Evolutionary conservation across 306 rosid genomes (phyloP), one percentile per base, ranked within the genome.

Genomic region (Psophocarpus tetragonolobus): DNA sequence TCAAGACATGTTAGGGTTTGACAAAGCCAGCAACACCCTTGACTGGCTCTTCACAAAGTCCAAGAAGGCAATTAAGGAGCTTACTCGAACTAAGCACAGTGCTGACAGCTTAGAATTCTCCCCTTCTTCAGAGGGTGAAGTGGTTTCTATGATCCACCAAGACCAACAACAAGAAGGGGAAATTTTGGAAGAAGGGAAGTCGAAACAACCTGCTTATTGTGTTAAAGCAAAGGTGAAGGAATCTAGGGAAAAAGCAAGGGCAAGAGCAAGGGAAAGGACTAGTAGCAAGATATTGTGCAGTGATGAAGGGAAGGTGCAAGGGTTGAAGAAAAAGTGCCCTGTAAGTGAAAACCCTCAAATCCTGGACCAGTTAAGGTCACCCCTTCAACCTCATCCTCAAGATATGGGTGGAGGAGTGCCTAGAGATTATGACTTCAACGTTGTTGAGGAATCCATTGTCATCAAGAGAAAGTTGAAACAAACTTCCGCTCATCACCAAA

Each of bases 1-100:
- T 66, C 98, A 94, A 76, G 98, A 94, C 85, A 84, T 85, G 91
- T 74, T 94, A 87, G 98, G 97, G 85, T 89, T 88, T 78, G 97
- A 94, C 87, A 94, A 87, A 77, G 97, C 98, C 5, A 94, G 98
- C 76, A 85, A 85, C 75, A 94, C 98, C 74, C 87, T 94, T 6
- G 98, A 94, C 15, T 94, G 98, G 98, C 89, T 94, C 47, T 84
- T 87, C 71, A 81, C 64, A 4, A 90, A 90, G 81, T 91, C 98
- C 4, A 85, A 79, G 61, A 83, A 75, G 30, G 92, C 88, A 29
- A 94, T 94, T 68, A 84, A 76, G 41, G 89, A 90, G 15, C 79
- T 86, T 1, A 80, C 82, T 0, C 20, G 29, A 15, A 84, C 53
- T 57, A 90, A 76, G 35, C 39, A 74, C 62, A 71, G 53, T 57